Base-by-base conservation (phyloP, 169 alveolate species). In the Plasmodium fragile region DNA sequence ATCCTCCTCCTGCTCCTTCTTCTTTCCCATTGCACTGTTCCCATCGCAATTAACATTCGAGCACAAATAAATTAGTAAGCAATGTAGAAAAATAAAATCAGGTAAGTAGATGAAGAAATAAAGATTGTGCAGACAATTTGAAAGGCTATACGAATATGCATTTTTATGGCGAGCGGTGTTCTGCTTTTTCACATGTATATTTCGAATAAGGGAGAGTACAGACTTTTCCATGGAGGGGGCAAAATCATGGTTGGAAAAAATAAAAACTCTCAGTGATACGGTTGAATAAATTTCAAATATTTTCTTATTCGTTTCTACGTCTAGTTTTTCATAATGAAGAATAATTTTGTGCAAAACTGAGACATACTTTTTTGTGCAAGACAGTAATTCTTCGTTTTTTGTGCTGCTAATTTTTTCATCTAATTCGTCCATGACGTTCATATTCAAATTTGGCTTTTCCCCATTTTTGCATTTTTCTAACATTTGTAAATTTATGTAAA, bases 381-480 rank as follows among this genome's bases (percentile, higher is more conserved):
- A 41, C 36, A 55, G 6, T 39, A 28, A 18, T 32, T 89, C 72
- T 16, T 30, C n/a, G 34, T 89, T 78, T 25, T 78, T 52, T 22
- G 81, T 45, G 36, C 69, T 78, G 18, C 25, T 11, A 32, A 89
- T 39, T 55, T 89, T 81, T n/a, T 89, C 55, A 34, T 78, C 53
- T 41, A 89, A 28, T 49, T 89, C 70, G 4, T 78, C 89, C 39
- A 89, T 45, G 39, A 89, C n/a, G 34, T 89, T 78, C 34, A 77
- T 28, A 5, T 55, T 78, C 49, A 32, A 25, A 36, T 65, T 89
- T 39, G 70, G 75, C 25, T 6, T 18, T 13, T 16, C 25, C 28
- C 53, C 65, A n/a, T 55, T n/a, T 32, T n/a, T 82, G 71, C 94
- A 89, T 89, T 77, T 89, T 49, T 41, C 94, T 49, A 89, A 78